Evolutionary conservation across 257 asterid genomes (phyloP).

Genomic region (Solanum commersonii): DNA sequence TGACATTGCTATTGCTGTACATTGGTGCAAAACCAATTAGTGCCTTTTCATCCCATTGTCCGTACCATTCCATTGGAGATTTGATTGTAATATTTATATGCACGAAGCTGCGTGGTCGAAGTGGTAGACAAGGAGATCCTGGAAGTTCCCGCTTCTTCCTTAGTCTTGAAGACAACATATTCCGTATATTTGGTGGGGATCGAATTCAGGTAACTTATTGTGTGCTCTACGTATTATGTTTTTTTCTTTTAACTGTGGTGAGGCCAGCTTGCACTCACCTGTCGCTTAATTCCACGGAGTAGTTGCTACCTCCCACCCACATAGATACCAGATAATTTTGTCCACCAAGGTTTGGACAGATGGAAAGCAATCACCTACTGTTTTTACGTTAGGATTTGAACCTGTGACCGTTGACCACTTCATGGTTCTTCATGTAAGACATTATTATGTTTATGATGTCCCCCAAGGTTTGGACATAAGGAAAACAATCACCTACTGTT

Average conservation of each 20-base stretch:
- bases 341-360: background rate
- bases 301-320: background rate
- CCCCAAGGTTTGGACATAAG: background rate
- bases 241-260: background rate
- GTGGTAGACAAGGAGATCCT: constrained; percentile 99
- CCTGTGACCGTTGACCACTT: background rate
- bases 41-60: background rate
- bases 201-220: constrained; percentile 64
- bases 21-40: background rate
- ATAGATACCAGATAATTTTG: background rate
- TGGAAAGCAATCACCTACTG: background rate
- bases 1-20: background rate
- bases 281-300: background rate
- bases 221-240: background rate
- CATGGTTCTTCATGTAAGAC: background rate
- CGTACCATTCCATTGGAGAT: background rate
- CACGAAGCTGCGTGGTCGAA: constrained; percentile 92
- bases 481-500: background rate
- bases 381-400: background rate
- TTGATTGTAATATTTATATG: background rate
- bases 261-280: background rate
- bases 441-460: constrained; percentile 11
- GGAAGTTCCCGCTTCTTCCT: constrained; percentile 99
- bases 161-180: constrained; percentile 96
- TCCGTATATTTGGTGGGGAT: constrained; percentile 98